Percentiles rank a stretch among this genome's conserved stretches.
Evolutionary conservation across 2,329 filamentous ascomycete species (phyloP).

Genomic region (Colletotrichum gigasporum): DNA sequence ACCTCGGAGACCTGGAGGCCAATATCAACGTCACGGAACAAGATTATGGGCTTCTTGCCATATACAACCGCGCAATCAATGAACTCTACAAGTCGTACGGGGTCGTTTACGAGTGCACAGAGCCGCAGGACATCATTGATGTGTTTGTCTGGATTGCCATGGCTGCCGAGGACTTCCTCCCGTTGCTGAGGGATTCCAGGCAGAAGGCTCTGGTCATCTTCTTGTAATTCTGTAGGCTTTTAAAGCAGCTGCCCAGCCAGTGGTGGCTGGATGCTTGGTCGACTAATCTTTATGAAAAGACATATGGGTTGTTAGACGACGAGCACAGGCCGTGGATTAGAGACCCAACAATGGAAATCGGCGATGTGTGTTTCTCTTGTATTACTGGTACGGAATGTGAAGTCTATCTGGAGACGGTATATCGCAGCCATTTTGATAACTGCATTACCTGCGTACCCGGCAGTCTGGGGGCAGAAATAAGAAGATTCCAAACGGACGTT

Average conservation of each 20-base stretch:
- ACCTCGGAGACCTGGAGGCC: conserved; percentile 36
- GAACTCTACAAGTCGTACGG: conserved; percentile 45
- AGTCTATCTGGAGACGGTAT: no score
- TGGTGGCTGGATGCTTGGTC: conserved; percentile 50
- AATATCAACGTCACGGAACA: conserved; percentile 31
- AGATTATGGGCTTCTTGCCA: conserved; percentile 30
- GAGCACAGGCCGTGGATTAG: conserved; percentile 47
- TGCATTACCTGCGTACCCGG: no score
- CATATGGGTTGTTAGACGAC: conserved; percentile 44
- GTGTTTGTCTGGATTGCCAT: conserved; percentile 50
- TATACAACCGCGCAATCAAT: conserved; percentile 43
- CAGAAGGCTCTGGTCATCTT: conserved; percentile 45
- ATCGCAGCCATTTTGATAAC: no score
- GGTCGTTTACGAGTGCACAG: conserved; percentile 31
- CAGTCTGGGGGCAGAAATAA: no score
- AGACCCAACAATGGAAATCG: conserved; percentile 15
- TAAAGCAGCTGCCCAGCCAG: conserved; percentile 41
- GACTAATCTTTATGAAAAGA: conserved; percentile 41
- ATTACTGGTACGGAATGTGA: background rate
- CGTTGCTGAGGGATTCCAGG: conserved; percentile 39
- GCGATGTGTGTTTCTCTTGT: background rate
- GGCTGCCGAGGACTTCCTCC: conserved; percentile 45
- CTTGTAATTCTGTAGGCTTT: conserved; percentile 43
- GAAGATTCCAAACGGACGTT: no score
- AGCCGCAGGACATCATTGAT: conserved; percentile 44